Base-by-base conservation (phyloP, 106 monocot species). In the Gastrodia elata region DNA sequence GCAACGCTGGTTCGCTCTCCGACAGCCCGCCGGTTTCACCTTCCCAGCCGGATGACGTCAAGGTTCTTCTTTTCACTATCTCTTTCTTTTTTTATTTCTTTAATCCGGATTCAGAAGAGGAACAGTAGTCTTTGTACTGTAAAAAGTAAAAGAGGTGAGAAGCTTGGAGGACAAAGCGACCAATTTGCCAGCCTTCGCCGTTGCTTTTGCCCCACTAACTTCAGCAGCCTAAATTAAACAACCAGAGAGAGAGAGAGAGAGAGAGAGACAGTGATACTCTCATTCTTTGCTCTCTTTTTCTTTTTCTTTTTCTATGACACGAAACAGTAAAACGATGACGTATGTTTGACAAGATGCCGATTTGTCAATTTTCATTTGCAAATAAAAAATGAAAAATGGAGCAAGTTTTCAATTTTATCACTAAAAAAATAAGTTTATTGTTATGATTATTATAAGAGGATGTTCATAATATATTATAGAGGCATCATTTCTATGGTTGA, bases 241-340 rank as follows among this genome's bases (percentile, higher is more conserved):
- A 32, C 39, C 55, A 70, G 70, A 48, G 58, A 46, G 76, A 71
- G 48, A 13, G 77, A 41, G 39, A 32, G 43, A 43, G 75, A 59
- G 24, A 44, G 68, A 68, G 68, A 77, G 65, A 38, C 70, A 71
- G 67, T 36, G 73, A 56, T n/a, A n/a, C n/a, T n/a, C n/a, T n/a
- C n/a, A n/a, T n/a, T n/a, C n/a, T n/a, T n/a, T n/a, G n/a, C n/a
- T n/a, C n/a, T n/a, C n/a, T n/a, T n/a, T n/a, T 22, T 42, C 81
- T 89, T 93, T 93, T 87, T 87, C 92, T 85, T 70, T 33, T 67
- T 71, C 75, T n/a, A n/a, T n/a, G n/a, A n/a, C n/a, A n/a, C n/a
- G n/a, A n/a, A n/a, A n/a, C 89, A 34, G 87, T 87, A 83, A 81
- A 82, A 80, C 42, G 72, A 74, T 61, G 27, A 67, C 35, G 34